Percentiles rank a stretch among this genome's conserved stretches.
Evolutionary conservation across 164 flowering plant genomes (phyloP).

Genomic region (Tinospora cordifolia): DNA sequence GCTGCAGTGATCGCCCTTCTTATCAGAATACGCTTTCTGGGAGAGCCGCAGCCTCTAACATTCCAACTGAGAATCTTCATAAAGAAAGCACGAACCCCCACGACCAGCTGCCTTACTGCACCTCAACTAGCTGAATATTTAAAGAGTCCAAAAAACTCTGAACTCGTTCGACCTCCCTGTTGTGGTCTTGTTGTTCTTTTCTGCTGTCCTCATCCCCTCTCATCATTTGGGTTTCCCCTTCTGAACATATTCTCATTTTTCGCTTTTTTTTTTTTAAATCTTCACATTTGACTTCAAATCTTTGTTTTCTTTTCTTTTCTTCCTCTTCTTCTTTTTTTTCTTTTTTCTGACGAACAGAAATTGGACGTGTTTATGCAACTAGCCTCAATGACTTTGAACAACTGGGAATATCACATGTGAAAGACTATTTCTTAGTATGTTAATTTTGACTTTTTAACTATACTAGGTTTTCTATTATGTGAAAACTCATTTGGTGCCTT

Average conservation of each 20-base stretch:
- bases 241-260: neutral
- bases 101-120: no score
- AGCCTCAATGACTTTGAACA: slow-evolving; percentile 97
- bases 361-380: slow-evolving; percentile 76
- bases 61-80: no score
- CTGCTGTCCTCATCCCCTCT: neutral
- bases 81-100: no score
- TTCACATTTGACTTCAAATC: neutral
- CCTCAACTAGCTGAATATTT: no score
- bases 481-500: neutral
- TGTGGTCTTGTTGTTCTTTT: no score
- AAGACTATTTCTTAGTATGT: slow-evolving; percentile 44
- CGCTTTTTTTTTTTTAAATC: no score
- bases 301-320: neutral
- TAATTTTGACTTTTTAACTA: slow-evolving; percentile 15
- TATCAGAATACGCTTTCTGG: no score
- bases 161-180: no score
- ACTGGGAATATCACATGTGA: slow-evolving; percentile 52
- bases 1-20: no score
- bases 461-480: slow-evolving; percentile 1
- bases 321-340: neutral
- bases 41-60: no score
- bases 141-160: no score
- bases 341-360: slow-evolving; percentile 35
- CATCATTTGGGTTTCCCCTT: no score